phyloP scores from a whole-genome alignment of 2,329 filamentous ascomycete genomes.

The Reticulascus tulasneorum region DNA sequence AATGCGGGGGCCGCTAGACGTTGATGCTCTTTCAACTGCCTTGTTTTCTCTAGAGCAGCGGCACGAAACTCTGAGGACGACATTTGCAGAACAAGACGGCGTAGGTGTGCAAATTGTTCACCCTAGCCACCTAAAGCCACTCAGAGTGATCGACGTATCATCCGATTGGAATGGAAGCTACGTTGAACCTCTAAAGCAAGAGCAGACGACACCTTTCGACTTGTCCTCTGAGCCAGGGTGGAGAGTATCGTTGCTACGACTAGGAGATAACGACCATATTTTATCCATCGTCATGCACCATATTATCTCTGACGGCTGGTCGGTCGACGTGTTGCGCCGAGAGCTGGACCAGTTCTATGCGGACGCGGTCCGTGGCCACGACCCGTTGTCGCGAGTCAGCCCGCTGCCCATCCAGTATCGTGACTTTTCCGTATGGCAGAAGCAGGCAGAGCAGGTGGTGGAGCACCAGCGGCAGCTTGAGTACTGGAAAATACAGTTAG shows the following conservation, averaged over 20 bases:
- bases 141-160: neutral
- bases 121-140: neutral
- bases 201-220: slow-evolving; percentile 20
- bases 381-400: slow-evolving; percentile 7
- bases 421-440: slow-evolving; percentile 20
- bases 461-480: slow-evolving; percentile 14
- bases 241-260: slow-evolving; percentile 11
- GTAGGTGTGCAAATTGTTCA: too few species aligned
- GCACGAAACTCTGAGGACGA: too few species aligned
- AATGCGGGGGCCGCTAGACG: too few species aligned
- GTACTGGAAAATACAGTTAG: slow-evolving; percentile 18
- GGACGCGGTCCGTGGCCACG: slow-evolving; percentile 6
- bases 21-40: too few species aligned
- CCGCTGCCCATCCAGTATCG: slow-evolving; percentile 19
- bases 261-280: slow-evolving; percentile 14
- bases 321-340: slow-evolving; percentile 16
- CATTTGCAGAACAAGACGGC: too few species aligned
- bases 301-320: slow-evolving; percentile 24
- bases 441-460: slow-evolving; percentile 8
- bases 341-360: slow-evolving; percentile 19
- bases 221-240: slow-evolving; percentile 16
- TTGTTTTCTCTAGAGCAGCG: too few species aligned
- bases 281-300: slow-evolving; percentile 23
- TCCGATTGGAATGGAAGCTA: neutral
- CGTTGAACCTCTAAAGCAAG: neutral